phyloP scores from a whole-genome alignment of 148 eudicot species.

The Cornus florida region DNA sequence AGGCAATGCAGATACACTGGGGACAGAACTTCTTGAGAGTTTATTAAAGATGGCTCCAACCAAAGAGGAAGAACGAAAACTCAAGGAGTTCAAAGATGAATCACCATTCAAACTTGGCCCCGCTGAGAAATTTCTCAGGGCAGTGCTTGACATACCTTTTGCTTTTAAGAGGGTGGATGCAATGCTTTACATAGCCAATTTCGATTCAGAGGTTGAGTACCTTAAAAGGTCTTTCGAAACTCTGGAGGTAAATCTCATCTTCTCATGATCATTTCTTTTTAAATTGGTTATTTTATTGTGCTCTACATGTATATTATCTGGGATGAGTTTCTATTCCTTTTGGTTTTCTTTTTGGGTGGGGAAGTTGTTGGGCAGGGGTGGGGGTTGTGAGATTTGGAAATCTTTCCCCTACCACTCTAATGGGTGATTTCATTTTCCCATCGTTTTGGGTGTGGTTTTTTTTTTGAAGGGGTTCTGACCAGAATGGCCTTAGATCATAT shows the following conservation, averaged over 20 bases:
- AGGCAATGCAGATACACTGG: slow-evolving; percentile 76
- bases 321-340: background rate
- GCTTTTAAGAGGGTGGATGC: slow-evolving; percentile 87
- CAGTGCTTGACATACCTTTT: slow-evolving; percentile 73
- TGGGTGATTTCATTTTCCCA: no score
- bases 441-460: background rate
- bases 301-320: background rate
- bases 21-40: slow-evolving; percentile 81
- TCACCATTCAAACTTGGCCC: slow-evolving; percentile 74
- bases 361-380: no score
- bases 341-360: no score
- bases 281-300: background rate
- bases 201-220: slow-evolving; percentile 83
- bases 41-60: slow-evolving; percentile 91
- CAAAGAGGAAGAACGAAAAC: slow-evolving; percentile 71
- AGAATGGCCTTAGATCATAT: background rate
- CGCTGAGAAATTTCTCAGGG: slow-evolving; percentile 88
- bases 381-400: no score
- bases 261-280: background rate
- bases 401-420: no score
- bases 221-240: slow-evolving; percentile 74
- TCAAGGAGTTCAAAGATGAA: slow-evolving; percentile 63
- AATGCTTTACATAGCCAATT: slow-evolving; percentile 78
- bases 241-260: slow-evolving; percentile 57
- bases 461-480: no score